Base-by-base conservation (phyloP, 176 grass and related monocot species). In the Thalia dealbata region DNA sequence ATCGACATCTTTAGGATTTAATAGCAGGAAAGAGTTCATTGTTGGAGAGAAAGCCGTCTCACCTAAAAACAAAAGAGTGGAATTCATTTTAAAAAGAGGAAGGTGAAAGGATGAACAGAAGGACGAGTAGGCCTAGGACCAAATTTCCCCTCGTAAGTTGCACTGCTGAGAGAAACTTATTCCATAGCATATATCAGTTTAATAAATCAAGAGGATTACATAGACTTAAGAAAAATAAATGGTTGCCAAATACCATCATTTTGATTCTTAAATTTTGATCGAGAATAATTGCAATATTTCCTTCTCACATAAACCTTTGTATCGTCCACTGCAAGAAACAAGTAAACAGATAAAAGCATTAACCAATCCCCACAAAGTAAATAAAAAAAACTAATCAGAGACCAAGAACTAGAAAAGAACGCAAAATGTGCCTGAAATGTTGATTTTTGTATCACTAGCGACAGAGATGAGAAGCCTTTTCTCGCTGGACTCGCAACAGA, bases 1-100 rank as follows among this genome's bases (percentile, higher is more conserved):
- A 64, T 89, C 86, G 0, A 82, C 56, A 3, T 96, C 84, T 51
- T 76, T 83, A 35, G 86, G 84, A 48, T 87, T 84, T 77, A 96
- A 78, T 24, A 96, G 84, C 63, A 76, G 63, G 73, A 96, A 89
- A 50, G 68, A 62, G 28, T 59, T 50, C 4, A 74, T 77, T 14
- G 75, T 67, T 24, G 62, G 70, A 79, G 41, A 38, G 52, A 71
- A 70, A 29, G 32, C 6, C 65, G 42, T 22, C 64, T 44, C n/a
- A 70, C 21, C 54, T 45, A 27, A n/a, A 63, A 46, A 45, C 12
- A 50, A 75, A 35, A 61, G 24, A 62, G 22, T 10, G 10, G 16
- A 75, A 67, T 5, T 75, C 12, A 45, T 45, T 16, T 44, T 26
- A 52, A 62, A 75, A 75, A 13, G 18, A 14, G 14, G 16, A 56